A percentile compares a stretch with the other conserved stretches of the same genome.
These are phyloP conservation scores for Orbilia javanica DNA, from an alignment of 2,329 filamentous ascomycete species.

Conservation along the genomic window DNA sequence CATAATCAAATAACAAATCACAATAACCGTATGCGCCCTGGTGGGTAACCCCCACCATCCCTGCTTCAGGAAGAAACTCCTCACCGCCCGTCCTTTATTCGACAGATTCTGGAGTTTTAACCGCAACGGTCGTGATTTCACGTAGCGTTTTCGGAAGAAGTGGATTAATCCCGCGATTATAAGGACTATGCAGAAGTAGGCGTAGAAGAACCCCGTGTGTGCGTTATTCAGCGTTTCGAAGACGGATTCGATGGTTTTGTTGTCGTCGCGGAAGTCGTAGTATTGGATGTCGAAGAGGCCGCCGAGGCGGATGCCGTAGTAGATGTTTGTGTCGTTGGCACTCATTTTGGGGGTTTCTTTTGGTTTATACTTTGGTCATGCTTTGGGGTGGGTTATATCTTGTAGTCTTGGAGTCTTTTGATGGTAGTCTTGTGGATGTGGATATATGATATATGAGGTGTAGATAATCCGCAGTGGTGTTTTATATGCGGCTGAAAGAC, in stretches of 20 bases:
- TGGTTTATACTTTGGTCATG: background rate
- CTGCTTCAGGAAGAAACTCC: slow-evolving; percentile 50
- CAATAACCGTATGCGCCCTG: slow-evolving; percentile 48
- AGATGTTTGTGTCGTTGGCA: slow-evolving; percentile 49
- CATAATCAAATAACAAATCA: slow-evolving; percentile 46
- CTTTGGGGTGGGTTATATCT: no score
- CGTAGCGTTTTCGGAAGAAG: slow-evolving; percentile 49
- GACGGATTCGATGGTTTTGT: slow-evolving; percentile 51
- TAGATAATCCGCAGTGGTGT: background rate
- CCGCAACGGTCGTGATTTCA: slow-evolving; percentile 31
- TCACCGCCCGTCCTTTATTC: slow-evolving; percentile 21
- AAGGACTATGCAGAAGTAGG: slow-evolving; percentile 44
- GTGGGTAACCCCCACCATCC: slow-evolving; percentile 54
- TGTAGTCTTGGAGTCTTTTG: no score
- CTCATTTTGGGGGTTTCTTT: slow-evolving; percentile 3
- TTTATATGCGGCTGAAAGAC: slow-evolving; percentile 54
- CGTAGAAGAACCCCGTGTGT: slow-evolving; percentile 57
- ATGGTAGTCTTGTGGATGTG: background rate
- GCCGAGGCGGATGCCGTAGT: slow-evolving; percentile 55
- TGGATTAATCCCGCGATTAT: slow-evolving; percentile 33
- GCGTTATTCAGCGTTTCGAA: slow-evolving; percentile 57
- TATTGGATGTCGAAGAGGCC: slow-evolving; percentile 48
- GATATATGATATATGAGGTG: background rate
- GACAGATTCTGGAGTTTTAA: slow-evolving; percentile 21
- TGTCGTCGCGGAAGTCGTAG: slow-evolving; percentile 49